These are phyloP conservation scores for Chalaropsis ovoidea DNA, from an alignment of 2,329 filamentous ascomycete species.

Conservation along the genomic window DNA sequence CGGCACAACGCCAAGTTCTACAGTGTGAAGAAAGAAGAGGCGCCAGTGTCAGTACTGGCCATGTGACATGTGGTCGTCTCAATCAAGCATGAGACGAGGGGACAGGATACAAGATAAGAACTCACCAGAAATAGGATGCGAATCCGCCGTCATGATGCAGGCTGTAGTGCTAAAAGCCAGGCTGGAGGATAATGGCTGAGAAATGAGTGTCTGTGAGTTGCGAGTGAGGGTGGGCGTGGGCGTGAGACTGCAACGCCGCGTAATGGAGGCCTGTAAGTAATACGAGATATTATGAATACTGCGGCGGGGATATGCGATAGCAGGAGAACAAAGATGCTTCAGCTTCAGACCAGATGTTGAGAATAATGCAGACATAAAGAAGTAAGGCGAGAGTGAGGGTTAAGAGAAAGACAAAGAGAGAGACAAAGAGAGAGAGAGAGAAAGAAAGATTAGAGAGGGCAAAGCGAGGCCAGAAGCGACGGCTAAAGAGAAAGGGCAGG, in stretches of 20 bases:
- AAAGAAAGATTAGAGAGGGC: neutral
- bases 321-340: neutral
- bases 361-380: neutral
- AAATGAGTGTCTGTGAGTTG: neutral
- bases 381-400: neutral
- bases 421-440: too few species aligned
- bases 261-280: neutral
- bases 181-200: neutral
- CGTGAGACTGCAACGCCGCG: neutral
- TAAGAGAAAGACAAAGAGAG: too few species aligned
- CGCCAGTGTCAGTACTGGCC: neutral
- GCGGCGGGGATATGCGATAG: neutral
- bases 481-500: neutral
- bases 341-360: neutral
- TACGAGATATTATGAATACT: neutral
- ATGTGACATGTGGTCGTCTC: conserved; percentile 16
- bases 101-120: conserved; percentile 32
- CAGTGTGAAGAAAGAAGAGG: neutral
- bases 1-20: conserved; percentile 28
- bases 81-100: conserved; percentile 27
- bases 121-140: conserved; percentile 1
- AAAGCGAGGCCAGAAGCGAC: neutral
- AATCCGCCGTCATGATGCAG: conserved; percentile 14
- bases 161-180: neutral
- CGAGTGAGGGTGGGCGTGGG: neutral